Percentiles rank a stretch among this genome's conserved stretches.
Evolutionary conservation across 441 rosid genomes (phyloP).

Genomic region (Sinapis alba): DNA sequence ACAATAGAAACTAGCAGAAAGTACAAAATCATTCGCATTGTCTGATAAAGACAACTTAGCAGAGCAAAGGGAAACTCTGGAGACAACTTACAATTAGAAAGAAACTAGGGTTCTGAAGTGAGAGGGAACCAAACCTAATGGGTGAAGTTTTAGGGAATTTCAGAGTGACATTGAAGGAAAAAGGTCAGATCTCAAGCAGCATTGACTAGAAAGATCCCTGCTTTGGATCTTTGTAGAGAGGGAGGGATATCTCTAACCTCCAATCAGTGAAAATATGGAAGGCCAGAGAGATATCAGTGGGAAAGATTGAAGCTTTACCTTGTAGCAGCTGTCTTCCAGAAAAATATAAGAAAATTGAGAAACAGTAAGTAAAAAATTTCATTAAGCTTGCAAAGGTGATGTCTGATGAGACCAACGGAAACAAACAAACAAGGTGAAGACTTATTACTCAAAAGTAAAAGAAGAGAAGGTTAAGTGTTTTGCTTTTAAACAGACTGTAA

Average conservation of each 20-base stretch:
- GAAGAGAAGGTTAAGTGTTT: no score
- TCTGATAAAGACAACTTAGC: neutral
- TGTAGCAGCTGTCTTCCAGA: constrained; percentile 16
- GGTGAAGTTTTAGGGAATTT: constrained; percentile 27
- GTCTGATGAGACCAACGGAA: constrained; percentile 36
- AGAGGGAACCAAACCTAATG: constrained; percentile 45
- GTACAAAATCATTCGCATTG: constrained; percentile 19
- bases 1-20: constrained; percentile 21
- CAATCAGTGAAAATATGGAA: neutral
- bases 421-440: constrained; percentile 31
- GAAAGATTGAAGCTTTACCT: constrained; percentile 39
- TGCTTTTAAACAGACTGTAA: neutral
- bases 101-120: constrained; percentile 48
- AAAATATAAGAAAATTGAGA: no score
- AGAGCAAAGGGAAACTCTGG: neutral
- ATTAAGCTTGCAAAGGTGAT: constrained; percentile 22
- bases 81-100: constrained; percentile 34
- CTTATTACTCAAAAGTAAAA: neutral
- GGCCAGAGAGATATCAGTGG: constrained; percentile 33
- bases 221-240: constrained; percentile 33
- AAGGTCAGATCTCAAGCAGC: constrained; percentile 34
- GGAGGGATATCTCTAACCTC: constrained; percentile 16
- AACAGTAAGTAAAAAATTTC: constrained; percentile 3
- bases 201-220: constrained; percentile 24
- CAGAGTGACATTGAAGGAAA: constrained; percentile 46